Percentiles rank a stretch among this genome's conserved stretches.
Evolutionary conservation across 2,329 filamentous ascomycete species (phyloP).

Genomic region (Ophiostoma quercus): DNA sequence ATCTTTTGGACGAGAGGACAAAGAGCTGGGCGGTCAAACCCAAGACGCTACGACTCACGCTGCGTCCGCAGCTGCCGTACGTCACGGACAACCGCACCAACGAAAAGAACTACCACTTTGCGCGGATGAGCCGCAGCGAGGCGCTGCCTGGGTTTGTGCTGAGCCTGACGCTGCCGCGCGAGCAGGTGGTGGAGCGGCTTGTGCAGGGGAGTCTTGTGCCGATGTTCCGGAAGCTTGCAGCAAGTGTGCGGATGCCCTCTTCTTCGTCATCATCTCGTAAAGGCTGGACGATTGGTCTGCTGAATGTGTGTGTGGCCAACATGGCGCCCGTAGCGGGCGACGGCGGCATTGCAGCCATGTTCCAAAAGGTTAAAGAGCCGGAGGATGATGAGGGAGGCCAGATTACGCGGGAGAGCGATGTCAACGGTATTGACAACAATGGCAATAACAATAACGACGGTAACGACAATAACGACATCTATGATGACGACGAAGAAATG

Average conservation of each 20-base stretch:
- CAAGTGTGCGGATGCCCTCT: constrained; percentile 23
- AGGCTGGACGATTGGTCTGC: constrained; percentile 69
- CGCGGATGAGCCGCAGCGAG: constrained; percentile 68
- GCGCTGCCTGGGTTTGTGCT: constrained; percentile 62
- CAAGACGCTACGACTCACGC: constrained; percentile 73
- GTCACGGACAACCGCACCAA: constrained; percentile 4
- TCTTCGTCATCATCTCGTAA: background rate
- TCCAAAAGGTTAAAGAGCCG: constrained; percentile 48
- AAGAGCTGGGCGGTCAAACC: constrained; percentile 56
- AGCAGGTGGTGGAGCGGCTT: constrained; percentile 29
- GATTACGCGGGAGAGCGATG: constrained; percentile 16
- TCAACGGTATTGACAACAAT: constrained; percentile 11
- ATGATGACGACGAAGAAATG: constrained; percentile 17
- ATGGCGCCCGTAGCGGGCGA: constrained; percentile 60
- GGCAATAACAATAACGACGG: constrained; percentile 13
- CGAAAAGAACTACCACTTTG: constrained; percentile 48
- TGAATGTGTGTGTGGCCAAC: constrained; percentile 85
- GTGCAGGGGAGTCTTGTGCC: constrained; percentile 27
- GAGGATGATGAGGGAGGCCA: background rate
- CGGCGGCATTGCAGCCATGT: constrained; percentile 82
- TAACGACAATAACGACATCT: constrained; percentile 12
- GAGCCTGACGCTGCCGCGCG: constrained; percentile 40
- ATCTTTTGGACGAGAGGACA: constrained; percentile 44
- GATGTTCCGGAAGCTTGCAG: constrained; percentile 28
- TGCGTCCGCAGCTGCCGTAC: constrained; percentile 48